Conservation (phyloP, 208 protist genomes). For the Trypanosoma congolense region DNA sequence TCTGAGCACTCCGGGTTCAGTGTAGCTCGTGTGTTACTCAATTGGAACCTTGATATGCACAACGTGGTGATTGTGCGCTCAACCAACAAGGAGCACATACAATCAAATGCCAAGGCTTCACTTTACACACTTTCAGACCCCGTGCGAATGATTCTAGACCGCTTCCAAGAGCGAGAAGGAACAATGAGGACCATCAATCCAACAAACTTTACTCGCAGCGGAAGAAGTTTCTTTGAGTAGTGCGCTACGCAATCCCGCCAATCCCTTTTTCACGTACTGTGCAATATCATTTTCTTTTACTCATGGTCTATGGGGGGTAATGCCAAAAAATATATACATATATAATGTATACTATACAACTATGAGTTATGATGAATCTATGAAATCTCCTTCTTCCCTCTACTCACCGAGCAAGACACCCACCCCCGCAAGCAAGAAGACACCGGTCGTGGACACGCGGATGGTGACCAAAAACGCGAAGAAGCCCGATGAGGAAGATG, state of each 20-base stretch:
- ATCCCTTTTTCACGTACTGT: too few relatives aligned
- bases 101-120: conserved; percentile 77
- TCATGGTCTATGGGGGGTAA: too few relatives aligned
- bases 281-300: too few relatives aligned
- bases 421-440: conserved; percentile 1
- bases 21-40: conserved; percentile 64
- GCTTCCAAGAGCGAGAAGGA: conserved; percentile 36
- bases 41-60: conserved; percentile 72
- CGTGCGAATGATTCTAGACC: conserved; percentile 49
- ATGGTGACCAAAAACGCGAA: conserved; percentile 27
- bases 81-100: conserved; percentile 70
- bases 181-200: conserved; percentile 74
- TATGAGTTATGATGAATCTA: too few relatives aligned
- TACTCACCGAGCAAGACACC: background rate
- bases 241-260: too few relatives aligned
- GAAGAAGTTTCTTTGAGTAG: conserved; percentile 58
- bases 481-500: conserved; percentile 47
- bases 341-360: too few relatives aligned
- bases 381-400: conserved; percentile 3
- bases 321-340: too few relatives aligned
- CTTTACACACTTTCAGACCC: conserved; percentile 59
- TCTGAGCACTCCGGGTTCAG: conserved; percentile 64
- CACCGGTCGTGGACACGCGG: background rate
- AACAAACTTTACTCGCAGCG: conserved; percentile 39
- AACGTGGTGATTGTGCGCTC: conserved; percentile 84